Base-by-base conservation (phyloP, 78 protist species). In the Dictyostelium brefeldianum region DNA sequence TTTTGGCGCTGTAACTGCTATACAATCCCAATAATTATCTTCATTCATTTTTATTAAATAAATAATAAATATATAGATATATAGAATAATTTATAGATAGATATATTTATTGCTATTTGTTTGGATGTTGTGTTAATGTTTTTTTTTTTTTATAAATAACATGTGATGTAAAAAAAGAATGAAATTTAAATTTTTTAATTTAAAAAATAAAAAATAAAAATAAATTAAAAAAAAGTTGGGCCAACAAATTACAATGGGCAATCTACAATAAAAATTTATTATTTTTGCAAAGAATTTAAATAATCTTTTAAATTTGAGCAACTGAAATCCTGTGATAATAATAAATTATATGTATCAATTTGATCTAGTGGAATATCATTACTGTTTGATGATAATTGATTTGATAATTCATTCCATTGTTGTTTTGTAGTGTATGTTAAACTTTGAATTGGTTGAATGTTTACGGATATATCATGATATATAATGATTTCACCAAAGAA, bases 401-500 rank as follows among this genome's bases (percentile, higher is more conserved):
- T 67, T 73, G 79, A 73, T 18, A 78, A 56, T 27, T 78, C 43
- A 17, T 71, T 51, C 64, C 81, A 71, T 73, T 43, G 43, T 15
- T 70, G 27, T 83, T 67, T 83, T 36, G 71, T 47, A 9, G 54
- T 2, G 56, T 54, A 87, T 22, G 81, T 56, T 50, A 87, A 71
- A 77, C 84, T 87, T 22, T 59, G 83, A 9, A 80, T 18, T 6
- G 93, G 93, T 50, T 87, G 78, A 20, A 75, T n/a, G 14, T 84
- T 50, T 5, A 75, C 54, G 15, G 81, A n/a, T 1, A 78, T 62
- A 53, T 87, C 70, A 22, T 87, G 54, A 15, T 87, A 87, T 25
- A 87, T 47, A 25, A 71, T 53, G 25, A 87, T 87, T 74, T 87
- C 93, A n/a, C 93, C 93, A 65, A 85, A 87, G 64, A 87, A 87